These are phyloP conservation scores for Lasiodiplodia theobromae DNA, from an alignment of 2,329 filamentous ascomycete species.

Conservation along the genomic window DNA sequence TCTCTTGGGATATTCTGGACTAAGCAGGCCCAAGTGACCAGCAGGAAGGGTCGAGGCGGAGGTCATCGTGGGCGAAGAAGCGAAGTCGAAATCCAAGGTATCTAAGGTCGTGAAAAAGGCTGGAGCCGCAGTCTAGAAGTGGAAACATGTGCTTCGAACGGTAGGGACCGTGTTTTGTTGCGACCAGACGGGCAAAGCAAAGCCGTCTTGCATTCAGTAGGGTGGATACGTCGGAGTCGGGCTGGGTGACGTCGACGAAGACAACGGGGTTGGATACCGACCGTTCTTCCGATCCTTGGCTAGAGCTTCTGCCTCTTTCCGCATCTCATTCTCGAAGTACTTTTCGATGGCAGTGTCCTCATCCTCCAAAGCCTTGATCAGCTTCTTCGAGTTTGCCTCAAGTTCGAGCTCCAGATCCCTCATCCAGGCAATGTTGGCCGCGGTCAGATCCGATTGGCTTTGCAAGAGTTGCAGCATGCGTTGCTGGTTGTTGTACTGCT, in stretches of 20 bases:
- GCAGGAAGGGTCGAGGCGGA: background rate
- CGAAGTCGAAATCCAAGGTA: background rate
- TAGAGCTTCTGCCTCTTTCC: conserved; percentile 9
- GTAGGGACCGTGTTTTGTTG: background rate
- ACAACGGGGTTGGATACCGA: conserved; percentile 22
- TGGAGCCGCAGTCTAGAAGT: background rate
- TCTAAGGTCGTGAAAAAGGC: background rate
- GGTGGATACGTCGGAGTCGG: conserved; percentile 10
- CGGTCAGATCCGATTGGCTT: background rate
- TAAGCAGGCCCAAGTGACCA: background rate
- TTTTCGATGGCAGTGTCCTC: conserved; percentile 39
- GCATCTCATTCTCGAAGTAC: background rate
- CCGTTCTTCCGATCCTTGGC: background rate
- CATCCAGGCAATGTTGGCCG: conserved; percentile 13
- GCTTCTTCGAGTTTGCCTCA: background rate
- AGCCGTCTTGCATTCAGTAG: background rate
- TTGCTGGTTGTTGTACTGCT: conserved; percentile 3
- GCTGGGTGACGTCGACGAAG: conserved; percentile 12
- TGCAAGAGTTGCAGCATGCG: conserved; percentile 9
- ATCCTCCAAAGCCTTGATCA: background rate
- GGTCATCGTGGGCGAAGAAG: conserved; percentile 1
- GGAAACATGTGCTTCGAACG: background rate
- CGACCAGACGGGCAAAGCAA: background rate
- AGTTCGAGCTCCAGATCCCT: conserved; percentile 4
- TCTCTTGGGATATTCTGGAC: background rate